Percentiles rank a stretch among this genome's conserved stretches.
Evolutionary conservation across 2,329 filamentous ascomycete genomes (phyloP).

Genomic region (Myriosclerotinia curreyana): DNA sequence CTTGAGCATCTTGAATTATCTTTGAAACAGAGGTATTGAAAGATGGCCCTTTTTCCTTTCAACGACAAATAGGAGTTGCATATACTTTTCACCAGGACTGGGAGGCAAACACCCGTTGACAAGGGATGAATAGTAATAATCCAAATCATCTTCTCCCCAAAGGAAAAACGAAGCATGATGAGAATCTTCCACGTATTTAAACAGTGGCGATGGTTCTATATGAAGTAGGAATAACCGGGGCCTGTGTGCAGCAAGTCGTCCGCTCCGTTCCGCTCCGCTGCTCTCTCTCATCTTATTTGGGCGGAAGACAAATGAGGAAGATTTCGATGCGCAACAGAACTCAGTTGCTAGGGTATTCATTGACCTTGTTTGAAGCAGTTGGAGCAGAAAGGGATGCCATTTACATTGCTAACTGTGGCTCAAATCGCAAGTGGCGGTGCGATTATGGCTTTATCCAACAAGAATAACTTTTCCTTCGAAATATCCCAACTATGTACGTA

Average conservation of each 20-base stretch:
- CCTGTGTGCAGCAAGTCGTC: neutral
- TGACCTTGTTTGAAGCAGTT: too few relatives aligned
- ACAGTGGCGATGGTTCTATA: too few relatives aligned
- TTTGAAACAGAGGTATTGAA: neutral
- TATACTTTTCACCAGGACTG: neutral
- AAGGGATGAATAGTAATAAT: neutral
- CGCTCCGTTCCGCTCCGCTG: too few relatives aligned
- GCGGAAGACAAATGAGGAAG: neutral
- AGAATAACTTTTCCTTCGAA: neutral
- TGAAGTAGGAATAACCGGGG: neutral
- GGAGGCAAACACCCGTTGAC: neutral
- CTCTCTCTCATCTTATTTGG: neutral
- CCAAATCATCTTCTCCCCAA: neutral
- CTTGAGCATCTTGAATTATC: too few relatives aligned
- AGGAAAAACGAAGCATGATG: neutral
- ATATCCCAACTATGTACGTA: neutral
- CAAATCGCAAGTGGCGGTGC: neutral
- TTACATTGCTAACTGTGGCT: neutral
- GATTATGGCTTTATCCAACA: conserved; percentile 1
- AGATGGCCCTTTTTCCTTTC: neutral
- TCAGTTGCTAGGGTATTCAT: too few relatives aligned
- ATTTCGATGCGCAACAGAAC: too few relatives aligned
- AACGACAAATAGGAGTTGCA: neutral
- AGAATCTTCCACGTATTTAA: neutral
- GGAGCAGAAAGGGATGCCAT: too few relatives aligned